These are phyloP conservation scores for Grosmannia penicillata DNA, from an alignment of 2,329 filamentous ascomycete genomes.

Conservation along the genomic window DNA sequence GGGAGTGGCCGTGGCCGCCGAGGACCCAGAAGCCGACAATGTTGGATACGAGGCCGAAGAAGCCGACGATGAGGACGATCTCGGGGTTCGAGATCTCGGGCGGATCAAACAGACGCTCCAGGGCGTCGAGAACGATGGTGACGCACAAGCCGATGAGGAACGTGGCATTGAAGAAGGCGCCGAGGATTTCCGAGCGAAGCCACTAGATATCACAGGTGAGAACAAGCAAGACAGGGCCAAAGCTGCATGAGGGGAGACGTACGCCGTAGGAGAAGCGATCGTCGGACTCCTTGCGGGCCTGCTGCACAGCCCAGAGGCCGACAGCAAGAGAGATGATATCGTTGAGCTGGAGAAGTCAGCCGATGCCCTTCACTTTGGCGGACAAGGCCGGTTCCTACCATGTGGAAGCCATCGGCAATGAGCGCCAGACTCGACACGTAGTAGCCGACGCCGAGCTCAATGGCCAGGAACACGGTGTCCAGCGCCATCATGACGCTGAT, in stretches of 20 bases:
- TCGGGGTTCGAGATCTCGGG: constrained; percentile 74
- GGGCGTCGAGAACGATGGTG: constrained; percentile 89
- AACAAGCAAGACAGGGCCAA: neutral
- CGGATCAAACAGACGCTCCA: constrained; percentile 82
- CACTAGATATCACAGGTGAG: constrained; percentile 37
- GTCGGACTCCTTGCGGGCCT: constrained; percentile 70
- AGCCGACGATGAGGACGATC: constrained; percentile 82
- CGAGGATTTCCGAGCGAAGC: constrained; percentile 92
- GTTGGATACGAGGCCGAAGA: constrained; percentile 73
- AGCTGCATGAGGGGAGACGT: constrained; percentile 29
- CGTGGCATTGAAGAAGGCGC: constrained; percentile 91
- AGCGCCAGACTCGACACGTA: constrained; percentile 81
- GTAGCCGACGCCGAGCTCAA: constrained; percentile 79
- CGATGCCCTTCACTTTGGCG: too few species aligned
- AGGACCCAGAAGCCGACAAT: constrained; percentile 79
- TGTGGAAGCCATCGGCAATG: constrained; percentile 95
- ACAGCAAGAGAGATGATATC: constrained; percentile 91
- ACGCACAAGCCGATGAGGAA: constrained; percentile 94
- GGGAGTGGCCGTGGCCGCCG: constrained; percentile 81
- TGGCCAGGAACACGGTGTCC: constrained; percentile 75
- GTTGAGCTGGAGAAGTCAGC: constrained; percentile 61
- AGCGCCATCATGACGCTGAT: constrained; percentile 89
- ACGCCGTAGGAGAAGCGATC: constrained; percentile 93
- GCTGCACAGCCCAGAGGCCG: constrained; percentile 87
- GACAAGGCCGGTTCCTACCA: too few species aligned